Conservation (phyloP, 257 asterid species). For the Salvia miltiorrhiza region DNA sequence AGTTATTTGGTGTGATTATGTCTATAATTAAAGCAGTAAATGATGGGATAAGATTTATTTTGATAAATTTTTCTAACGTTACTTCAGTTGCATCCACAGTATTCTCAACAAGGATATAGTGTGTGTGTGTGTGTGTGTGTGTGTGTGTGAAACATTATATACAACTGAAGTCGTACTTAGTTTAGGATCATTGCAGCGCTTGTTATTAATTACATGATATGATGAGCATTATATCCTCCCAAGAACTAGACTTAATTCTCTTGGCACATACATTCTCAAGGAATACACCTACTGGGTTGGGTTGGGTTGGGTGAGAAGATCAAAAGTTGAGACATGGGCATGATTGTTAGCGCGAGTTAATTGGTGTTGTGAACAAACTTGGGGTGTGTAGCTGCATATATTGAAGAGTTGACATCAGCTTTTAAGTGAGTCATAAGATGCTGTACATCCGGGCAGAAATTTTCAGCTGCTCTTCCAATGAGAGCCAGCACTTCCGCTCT, state of each 20-base stretch:
- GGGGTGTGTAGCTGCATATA: conserved; percentile 79
- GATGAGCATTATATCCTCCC: background rate
- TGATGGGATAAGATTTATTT: too few species aligned
- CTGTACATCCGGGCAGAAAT: conserved; percentile 73
- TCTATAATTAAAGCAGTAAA: too few species aligned
- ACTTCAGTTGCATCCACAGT: too few species aligned
- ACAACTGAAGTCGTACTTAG: too few species aligned
- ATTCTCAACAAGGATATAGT: too few species aligned
- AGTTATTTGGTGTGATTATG: too few species aligned
- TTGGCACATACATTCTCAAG: too few species aligned
- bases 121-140: too few species aligned
- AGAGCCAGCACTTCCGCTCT: conserved; percentile 72
- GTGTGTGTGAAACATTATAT: too few species aligned
- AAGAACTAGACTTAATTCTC: background rate
- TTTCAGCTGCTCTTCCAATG: conserved; percentile 81
- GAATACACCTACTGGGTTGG: too few species aligned
- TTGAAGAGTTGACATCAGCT: conserved; percentile 64
- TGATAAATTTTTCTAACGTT: too few species aligned
- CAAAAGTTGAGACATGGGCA: background rate
- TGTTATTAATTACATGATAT: background rate
- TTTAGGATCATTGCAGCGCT: too few species aligned
- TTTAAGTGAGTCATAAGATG: conserved; percentile 82
- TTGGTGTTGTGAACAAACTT: conserved; percentile 45
- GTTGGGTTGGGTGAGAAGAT: background rate
- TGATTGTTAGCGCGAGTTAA: background rate